phyloP scores from a whole-genome alignment of 1,139 yeast genomes.

The Williopsis jadinii region DNA sequence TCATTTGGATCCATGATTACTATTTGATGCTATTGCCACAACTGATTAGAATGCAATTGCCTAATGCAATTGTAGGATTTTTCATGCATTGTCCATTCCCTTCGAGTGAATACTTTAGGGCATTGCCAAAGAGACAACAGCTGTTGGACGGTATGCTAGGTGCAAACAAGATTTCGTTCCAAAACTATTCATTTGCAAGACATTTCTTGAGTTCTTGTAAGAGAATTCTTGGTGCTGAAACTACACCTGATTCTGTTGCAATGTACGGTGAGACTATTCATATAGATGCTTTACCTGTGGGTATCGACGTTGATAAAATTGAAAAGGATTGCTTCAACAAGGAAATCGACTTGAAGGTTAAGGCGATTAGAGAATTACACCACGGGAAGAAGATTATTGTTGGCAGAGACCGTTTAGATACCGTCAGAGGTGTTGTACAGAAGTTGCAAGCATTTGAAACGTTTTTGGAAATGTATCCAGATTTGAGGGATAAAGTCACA shows the following conservation, averaged over 20 bases:
- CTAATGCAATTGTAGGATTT: constrained; percentile 75
- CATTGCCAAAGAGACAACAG: constrained; percentile 75
- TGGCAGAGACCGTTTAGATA: constrained; percentile 76
- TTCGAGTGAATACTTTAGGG: constrained; percentile 88
- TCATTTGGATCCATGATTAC: constrained; percentile 94
- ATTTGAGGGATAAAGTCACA: constrained; percentile 83
- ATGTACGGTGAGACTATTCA: constrained; percentile 74
- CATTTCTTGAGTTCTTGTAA: constrained; percentile 90
- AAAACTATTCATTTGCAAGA: constrained; percentile 76
- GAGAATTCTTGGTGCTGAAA: constrained; percentile 64
- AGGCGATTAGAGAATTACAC: constrained; percentile 58
- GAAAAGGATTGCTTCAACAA: constrained; percentile 48
- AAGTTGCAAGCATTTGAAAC: constrained; percentile 75
- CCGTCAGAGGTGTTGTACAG: constrained; percentile 78
- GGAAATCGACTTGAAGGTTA: constrained; percentile 38
- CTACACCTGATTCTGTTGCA: constrained; percentile 50
- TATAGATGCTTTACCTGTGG: constrained; percentile 75
- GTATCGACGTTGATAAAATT: constrained; percentile 66
- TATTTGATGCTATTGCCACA: constrained; percentile 82
- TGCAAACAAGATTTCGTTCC: constrained; percentile 80
- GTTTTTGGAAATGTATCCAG: constrained; percentile 84
- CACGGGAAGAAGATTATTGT: constrained; percentile 70
- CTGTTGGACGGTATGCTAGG: constrained; percentile 89
- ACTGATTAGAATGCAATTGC: constrained; percentile 72
- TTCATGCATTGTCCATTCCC: constrained; percentile 92